Percentiles rank a stretch among this genome's conserved stretches.
Evolutionary conservation across 768 basidiomycete genomes (phyloP).

Genomic region (Tricholoma sp.): DNA sequence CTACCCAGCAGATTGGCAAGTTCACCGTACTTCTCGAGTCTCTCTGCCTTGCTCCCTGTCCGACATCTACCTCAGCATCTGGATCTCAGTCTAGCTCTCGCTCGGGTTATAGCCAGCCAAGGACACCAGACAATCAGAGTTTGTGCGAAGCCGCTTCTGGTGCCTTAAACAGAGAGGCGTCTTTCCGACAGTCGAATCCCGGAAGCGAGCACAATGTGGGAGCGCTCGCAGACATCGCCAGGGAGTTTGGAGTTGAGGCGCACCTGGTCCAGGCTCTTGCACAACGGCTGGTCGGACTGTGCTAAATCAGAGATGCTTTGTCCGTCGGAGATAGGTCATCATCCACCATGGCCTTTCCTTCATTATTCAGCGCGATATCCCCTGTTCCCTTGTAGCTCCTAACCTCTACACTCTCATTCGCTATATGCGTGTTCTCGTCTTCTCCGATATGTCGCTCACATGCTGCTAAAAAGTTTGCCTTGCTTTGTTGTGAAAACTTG

Average conservation of each 20-base stretch:
- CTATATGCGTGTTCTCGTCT: not conserved
- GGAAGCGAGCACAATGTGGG: slow-evolving; percentile 10
- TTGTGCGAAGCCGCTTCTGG: slow-evolving; percentile 7
- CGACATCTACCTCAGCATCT: slow-evolving; percentile 5
- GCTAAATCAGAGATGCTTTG: not conserved
- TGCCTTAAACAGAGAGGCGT: slow-evolving; percentile 5
- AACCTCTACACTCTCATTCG: slow-evolving; percentile 1
- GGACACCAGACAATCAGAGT: slow-evolving; percentile 20
- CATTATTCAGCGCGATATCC: slow-evolving; percentile 6
- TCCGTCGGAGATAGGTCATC: not conserved
- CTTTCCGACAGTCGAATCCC: slow-evolving; percentile 8
- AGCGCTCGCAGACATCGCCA: slow-evolving; percentile 52
- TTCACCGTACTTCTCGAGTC: slow-evolving; percentile 39
- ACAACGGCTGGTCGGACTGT: slow-evolving; percentile 42
- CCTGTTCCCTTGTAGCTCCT: not conserved
- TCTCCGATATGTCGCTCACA: slow-evolving; percentile 1
- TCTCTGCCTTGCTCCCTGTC: slow-evolving; percentile 5
- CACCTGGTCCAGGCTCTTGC: slow-evolving; percentile 63
- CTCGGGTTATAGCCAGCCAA: slow-evolving; percentile 15
- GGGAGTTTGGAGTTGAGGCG: slow-evolving; percentile 71
- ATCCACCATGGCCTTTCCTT: slow-evolving; percentile 5
- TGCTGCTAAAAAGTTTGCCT: slow-evolving; percentile 4
- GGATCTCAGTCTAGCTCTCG: slow-evolving; percentile 12
- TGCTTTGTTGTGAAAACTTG: slow-evolving; percentile 8
- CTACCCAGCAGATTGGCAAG: slow-evolving; percentile 49